These are phyloP conservation scores for Metschnikowia kunwiensis DNA, from an alignment of 805 yeast genomes.

Conservation along the genomic window DNA sequence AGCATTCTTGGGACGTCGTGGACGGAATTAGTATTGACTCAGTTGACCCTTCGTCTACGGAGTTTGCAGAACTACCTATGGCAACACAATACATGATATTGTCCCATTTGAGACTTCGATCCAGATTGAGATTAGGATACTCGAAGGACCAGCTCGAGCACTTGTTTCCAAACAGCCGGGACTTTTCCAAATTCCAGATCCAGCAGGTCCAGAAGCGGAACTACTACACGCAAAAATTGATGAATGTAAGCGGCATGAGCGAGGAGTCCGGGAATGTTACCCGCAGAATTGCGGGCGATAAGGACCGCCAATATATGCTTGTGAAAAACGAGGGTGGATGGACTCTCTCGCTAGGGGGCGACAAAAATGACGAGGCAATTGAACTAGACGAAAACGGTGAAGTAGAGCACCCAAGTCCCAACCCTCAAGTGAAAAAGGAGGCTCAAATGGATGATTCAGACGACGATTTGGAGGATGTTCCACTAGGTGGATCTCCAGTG, in stretches of 20 bases:
- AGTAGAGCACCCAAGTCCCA: constrained; percentile 2
- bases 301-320: constrained; percentile 69
- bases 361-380: constrained; percentile 46
- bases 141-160: constrained; percentile 81
- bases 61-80: constrained; percentile 72
- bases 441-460: constrained; percentile 13
- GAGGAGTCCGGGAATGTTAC: constrained; percentile 44
- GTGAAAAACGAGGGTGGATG: constrained; percentile 80
- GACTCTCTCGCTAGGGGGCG: constrained; percentile 58
- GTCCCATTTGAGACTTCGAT: constrained; percentile 75
- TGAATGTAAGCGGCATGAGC: constrained; percentile 81
- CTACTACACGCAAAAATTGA: constrained; percentile 79
- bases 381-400: constrained; percentile 44
- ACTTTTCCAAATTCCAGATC: constrained; percentile 89
- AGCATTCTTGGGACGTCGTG: constrained; percentile 43
- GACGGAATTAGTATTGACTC: constrained; percentile 67
- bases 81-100: constrained; percentile 85
- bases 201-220: constrained; percentile 90
- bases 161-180: constrained; percentile 81
- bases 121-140: constrained; percentile 93
- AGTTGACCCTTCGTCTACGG: constrained; percentile 80
- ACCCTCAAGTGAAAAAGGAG: neutral
- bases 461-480: constrained; percentile 27
- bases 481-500: neutral
- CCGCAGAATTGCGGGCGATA: constrained; percentile 79